A percentile compares a stretch with the other conserved stretches of the same genome.
Evolutionary conservation across 306 rosid species (phyloP).

Genomic region (Vigna radiata): DNA sequence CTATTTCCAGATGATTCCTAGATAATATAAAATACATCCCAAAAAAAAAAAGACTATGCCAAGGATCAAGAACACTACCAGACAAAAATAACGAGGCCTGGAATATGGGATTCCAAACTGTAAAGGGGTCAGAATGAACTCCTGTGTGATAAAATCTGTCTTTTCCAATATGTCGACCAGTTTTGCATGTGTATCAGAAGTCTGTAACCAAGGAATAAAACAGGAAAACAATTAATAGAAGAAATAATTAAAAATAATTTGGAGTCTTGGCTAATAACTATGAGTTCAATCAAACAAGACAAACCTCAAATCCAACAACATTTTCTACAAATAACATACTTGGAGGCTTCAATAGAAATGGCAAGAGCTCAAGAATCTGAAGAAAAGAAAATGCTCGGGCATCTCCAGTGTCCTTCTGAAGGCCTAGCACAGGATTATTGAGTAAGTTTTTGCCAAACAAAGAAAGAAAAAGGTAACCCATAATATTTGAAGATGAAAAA

Average conservation of each 20-base stretch:
- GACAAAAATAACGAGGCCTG: slow-evolving; percentile 95
- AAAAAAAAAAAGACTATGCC: neutral
- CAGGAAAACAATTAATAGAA: neutral
- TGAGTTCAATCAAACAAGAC: slow-evolving; percentile 40
- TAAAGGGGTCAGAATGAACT: slow-evolving; percentile 89
- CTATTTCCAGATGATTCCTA: slow-evolving; percentile 7
- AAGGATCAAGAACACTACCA: slow-evolving; percentile 62
- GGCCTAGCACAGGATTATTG: slow-evolving; percentile 66
- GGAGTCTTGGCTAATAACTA: neutral
- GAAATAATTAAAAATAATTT: slow-evolving; percentile 26
- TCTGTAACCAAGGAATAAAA: slow-evolving; percentile 55
- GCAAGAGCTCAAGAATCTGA: slow-evolving; percentile 89
- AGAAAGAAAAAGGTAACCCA: neutral
- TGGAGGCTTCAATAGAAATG: slow-evolving; percentile 66
- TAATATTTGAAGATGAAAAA: slow-evolving; percentile 31
- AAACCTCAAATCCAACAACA: slow-evolving; percentile 97
- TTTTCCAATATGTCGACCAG: slow-evolving; percentile 77
- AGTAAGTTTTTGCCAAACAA: slow-evolving; percentile 42
- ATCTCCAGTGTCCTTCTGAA: slow-evolving; percentile 88
- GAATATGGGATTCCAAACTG: slow-evolving; percentile 98
- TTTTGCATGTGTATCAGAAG: slow-evolving; percentile 81
- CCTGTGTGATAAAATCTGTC: slow-evolving; percentile 68
- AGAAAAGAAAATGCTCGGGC: slow-evolving; percentile 95
- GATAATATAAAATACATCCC: slow-evolving; percentile 23
- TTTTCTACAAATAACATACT: slow-evolving; percentile 85